Evolutionary conservation across 108 stramenopile genomes (phyloP).

Genomic region (Nitzschia putrida): DNA sequence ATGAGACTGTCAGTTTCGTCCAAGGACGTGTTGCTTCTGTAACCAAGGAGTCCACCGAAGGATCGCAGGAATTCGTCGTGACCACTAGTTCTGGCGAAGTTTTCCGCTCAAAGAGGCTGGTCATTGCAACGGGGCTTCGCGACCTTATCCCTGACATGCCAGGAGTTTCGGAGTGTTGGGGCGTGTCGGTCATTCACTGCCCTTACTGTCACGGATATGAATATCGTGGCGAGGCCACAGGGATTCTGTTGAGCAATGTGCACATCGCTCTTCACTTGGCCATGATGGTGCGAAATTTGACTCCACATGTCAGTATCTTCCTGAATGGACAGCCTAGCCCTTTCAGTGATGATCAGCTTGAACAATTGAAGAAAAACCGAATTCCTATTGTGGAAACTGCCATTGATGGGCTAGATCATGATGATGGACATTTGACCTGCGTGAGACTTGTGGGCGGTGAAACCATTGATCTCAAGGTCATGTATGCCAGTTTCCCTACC

Average conservation of each 20-base stretch:
- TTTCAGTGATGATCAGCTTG: constrained; percentile 11
- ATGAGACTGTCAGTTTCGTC: constrained; percentile 21
- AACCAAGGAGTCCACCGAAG: not conserved
- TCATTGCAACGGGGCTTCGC: constrained; percentile 24
- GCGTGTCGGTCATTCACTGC: constrained; percentile 29
- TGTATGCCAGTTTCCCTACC: constrained; percentile 11
- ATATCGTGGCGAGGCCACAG: constrained; percentile 13
- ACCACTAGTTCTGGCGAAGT: not conserved
- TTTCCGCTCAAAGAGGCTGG: not conserved
- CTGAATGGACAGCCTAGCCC: not conserved
- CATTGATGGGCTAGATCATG: constrained; percentile 20
- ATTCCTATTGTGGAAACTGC: not conserved
- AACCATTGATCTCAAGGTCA: not conserved
- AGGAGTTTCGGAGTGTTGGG: constrained; percentile 34
- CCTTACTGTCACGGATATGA: constrained; percentile 40
- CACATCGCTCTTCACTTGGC: constrained; percentile 1
- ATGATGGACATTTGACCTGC: constrained; percentile 3
- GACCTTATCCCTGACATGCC: constrained; percentile 21
- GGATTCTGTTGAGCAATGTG: not conserved
- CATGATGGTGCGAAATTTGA: constrained; percentile 22
- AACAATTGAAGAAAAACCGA: not conserved
- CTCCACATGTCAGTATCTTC: constrained; percentile 12
- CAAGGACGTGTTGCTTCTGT: not conserved
- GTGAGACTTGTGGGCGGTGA: constrained; percentile 9
- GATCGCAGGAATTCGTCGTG: not conserved